Evolutionary conservation across 2,329 filamentous ascomycete species (phyloP).

Genomic region (Paraconiothyrium sp.): DNA sequence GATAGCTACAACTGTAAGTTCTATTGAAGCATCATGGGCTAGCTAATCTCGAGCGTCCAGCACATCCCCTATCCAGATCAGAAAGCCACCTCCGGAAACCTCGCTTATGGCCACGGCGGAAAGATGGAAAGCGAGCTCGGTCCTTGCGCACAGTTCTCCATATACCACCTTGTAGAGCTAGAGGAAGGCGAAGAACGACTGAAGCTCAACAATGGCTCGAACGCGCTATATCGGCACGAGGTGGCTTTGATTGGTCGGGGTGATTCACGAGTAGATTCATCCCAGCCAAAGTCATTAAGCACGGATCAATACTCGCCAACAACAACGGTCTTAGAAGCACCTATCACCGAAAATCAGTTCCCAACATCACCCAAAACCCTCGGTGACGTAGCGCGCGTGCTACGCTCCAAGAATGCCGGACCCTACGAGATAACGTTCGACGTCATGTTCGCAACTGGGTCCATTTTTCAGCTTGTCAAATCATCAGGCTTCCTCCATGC

Average conservation of each 20-base stretch:
- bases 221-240: slow-evolving; percentile 25
- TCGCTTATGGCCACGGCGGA: slow-evolving; percentile 57
- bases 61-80: slow-evolving; percentile 62
- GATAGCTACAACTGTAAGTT: slow-evolving; percentile 38
- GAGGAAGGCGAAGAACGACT: slow-evolving; percentile 33
- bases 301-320: background rate
- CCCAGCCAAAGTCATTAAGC: background rate
- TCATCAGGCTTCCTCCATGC: slow-evolving; percentile 26
- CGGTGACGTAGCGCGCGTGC: slow-evolving; percentile 27
- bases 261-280: background rate
- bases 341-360: background rate
- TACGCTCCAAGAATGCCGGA: slow-evolving; percentile 58
- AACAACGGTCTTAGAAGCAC: background rate
- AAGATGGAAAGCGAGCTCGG: slow-evolving; percentile 52
- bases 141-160: slow-evolving; percentile 44
- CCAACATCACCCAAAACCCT: slow-evolving; percentile 21
- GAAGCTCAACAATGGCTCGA: background rate
- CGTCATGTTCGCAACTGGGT: slow-evolving; percentile 55
- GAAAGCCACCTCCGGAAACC: slow-evolving; percentile 63
- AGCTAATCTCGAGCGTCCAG: slow-evolving; percentile 35
- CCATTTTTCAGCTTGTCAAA: slow-evolving; percentile 25
- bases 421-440: slow-evolving; percentile 64
- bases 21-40: background rate
- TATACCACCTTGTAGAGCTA: slow-evolving; percentile 61
- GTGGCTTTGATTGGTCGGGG: slow-evolving; percentile 19